These are phyloP conservation scores for Ogataea philodendri DNA, from an alignment of 805 yeast species.

Conservation along the genomic window DNA sequence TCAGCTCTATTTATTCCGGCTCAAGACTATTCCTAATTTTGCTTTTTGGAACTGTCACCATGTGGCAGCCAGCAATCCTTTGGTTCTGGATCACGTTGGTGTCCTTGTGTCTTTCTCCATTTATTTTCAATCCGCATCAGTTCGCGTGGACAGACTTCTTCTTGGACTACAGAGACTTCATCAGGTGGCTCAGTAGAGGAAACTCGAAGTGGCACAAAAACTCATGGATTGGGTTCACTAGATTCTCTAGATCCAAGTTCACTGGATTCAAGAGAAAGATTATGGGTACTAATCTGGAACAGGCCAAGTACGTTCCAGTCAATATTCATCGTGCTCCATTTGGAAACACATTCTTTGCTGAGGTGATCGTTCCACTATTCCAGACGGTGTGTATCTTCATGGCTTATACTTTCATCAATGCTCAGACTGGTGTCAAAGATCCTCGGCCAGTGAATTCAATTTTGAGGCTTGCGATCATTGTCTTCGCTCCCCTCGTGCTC, in stretches of 20 bases:
- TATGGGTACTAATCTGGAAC: constrained; percentile 26
- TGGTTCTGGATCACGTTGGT: constrained; percentile 55
- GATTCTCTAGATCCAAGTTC: constrained; percentile 78
- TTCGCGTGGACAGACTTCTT: constrained; percentile 47
- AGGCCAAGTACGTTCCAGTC: constrained; percentile 37
- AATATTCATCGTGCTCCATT: constrained; percentile 75
- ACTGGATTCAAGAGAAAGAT: constrained; percentile 86
- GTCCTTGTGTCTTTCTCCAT: constrained; percentile 48
- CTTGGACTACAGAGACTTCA: constrained; percentile 46
- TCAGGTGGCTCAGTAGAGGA: constrained; percentile 81
- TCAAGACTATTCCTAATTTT: constrained; percentile 64
- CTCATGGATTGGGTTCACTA: constrained; percentile 79
- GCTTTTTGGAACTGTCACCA: constrained; percentile 70
- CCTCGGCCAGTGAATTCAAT: constrained; percentile 56
- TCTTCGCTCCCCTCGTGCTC: constrained; percentile 47
- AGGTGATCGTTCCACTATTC: constrained; percentile 68
- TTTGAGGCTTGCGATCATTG: constrained; percentile 55
- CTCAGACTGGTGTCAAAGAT: constrained; percentile 75
- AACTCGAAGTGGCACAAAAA: constrained; percentile 61
- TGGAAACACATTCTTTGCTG: constrained; percentile 74
- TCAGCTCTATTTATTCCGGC: constrained; percentile 77
- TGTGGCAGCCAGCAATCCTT: constrained; percentile 74
- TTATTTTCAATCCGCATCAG: constrained; percentile 54
- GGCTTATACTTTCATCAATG: constrained; percentile 77
- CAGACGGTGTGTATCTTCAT: constrained; percentile 66